These are phyloP conservation scores for Colletotrichum horii DNA, from an alignment of 2,329 filamentous ascomycete genomes.

Conservation along the genomic window DNA sequence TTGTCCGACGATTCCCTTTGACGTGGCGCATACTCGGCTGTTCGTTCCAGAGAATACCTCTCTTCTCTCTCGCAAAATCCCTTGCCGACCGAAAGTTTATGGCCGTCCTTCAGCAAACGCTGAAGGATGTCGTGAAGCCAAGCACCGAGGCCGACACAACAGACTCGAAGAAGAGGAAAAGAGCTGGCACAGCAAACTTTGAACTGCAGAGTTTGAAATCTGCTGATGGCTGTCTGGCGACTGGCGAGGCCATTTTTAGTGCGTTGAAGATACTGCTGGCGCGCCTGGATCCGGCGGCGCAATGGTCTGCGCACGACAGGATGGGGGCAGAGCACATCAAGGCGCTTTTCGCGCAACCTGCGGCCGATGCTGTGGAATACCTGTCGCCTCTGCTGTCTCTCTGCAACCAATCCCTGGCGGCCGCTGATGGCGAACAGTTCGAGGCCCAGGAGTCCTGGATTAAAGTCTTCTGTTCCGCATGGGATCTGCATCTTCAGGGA, in stretches of 20 bases:
- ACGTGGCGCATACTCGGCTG: constrained; percentile 67
- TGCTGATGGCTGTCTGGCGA: constrained; percentile 45
- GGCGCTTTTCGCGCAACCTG: constrained; percentile 58
- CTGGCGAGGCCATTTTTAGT: constrained; percentile 53
- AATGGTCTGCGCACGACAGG: constrained; percentile 43
- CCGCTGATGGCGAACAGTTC: constrained; percentile 32
- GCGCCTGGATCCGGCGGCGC: constrained; percentile 42
- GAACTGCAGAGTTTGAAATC: constrained; percentile 45
- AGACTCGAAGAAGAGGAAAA: constrained; percentile 51
- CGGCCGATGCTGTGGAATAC: constrained; percentile 50
- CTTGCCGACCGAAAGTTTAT: constrained; percentile 75
- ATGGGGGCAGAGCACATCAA: constrained; percentile 65
- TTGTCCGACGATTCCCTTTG: constrained; percentile 58
- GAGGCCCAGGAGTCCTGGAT: constrained; percentile 53
- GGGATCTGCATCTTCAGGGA: constrained; percentile 60
- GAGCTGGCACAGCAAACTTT: constrained; percentile 39
- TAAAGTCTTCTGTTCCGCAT: constrained; percentile 48
- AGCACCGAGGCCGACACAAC: constrained; percentile 28
- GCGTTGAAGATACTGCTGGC: constrained; percentile 52
- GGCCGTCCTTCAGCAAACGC: constrained; percentile 66
- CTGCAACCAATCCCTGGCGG: constrained; percentile 45
- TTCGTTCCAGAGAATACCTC: constrained; percentile 68
- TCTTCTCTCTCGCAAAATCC: constrained; percentile 72
- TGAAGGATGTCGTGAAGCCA: constrained; percentile 60
- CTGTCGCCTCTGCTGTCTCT: constrained; percentile 50